These are phyloP conservation scores for Trametes pubescens DNA, from an alignment of 1,284 basidiomycete genomes.

Conservation along the genomic window DNA sequence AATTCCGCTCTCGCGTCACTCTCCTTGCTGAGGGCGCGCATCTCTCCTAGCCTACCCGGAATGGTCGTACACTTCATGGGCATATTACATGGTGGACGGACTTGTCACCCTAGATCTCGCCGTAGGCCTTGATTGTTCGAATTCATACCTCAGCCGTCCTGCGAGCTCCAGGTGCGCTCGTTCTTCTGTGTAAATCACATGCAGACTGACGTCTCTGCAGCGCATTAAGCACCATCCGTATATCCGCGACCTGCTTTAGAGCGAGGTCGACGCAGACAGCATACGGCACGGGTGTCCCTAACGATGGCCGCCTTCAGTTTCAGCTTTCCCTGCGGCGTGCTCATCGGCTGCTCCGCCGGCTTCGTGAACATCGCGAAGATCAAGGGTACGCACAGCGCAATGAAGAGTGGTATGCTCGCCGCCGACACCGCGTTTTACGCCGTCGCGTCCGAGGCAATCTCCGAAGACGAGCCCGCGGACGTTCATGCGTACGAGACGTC, in stretches of 20 bases:
- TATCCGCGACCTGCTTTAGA: constrained; percentile 83
- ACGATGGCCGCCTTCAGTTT: constrained; percentile 97
- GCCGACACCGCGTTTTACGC: constrained; percentile 88
- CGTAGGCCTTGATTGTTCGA: constrained; percentile 93
- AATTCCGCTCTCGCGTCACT: constrained; percentile 93
- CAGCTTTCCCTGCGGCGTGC: constrained; percentile 94
- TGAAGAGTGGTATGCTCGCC: constrained; percentile 98
- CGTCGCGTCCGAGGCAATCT: constrained; percentile 45
- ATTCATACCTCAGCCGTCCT: constrained; percentile 93
- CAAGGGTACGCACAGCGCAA: constrained; percentile 99
- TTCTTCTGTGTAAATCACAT: neutral
- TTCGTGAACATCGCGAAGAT: constrained; percentile 99
- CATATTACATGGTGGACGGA: constrained; percentile 97
- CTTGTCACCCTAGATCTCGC: constrained; percentile 94
- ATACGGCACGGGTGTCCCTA: constrained; percentile 92
- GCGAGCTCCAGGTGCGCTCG: constrained; percentile 84
- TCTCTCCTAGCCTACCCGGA: constrained; percentile 89
- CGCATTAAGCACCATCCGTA: constrained; percentile 98
- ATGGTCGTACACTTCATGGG: no score
- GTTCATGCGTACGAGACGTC: constrained; percentile 81
- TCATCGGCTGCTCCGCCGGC: constrained; percentile 96
- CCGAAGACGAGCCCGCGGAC: constrained; percentile 55
- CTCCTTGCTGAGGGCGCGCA: constrained; percentile 98
- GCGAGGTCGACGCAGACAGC: constrained; percentile 78
- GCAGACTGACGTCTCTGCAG: constrained; percentile 49